Evolutionary conservation across 2,329 filamentous ascomycete species (phyloP).

Genomic region (Colletotrichum sp.): DNA sequence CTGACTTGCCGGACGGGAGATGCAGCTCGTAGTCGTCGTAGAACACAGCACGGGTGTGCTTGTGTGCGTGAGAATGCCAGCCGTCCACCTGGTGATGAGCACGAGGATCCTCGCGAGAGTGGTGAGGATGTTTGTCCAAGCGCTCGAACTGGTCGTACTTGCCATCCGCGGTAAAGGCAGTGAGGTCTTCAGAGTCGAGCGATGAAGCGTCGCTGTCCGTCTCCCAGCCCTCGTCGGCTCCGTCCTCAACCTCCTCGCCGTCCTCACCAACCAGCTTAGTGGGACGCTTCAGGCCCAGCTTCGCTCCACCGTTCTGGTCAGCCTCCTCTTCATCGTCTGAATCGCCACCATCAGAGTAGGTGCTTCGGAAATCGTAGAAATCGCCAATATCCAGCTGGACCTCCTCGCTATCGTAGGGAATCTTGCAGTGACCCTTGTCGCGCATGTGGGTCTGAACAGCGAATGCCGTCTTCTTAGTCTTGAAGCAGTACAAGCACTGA

Average conservation of each 20-base stretch:
- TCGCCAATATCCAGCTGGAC: slow-evolving; percentile 95
- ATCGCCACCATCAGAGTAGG: slow-evolving; percentile 83
- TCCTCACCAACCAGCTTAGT: slow-evolving; percentile 56
- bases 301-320: slow-evolving; percentile 65
- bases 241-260: slow-evolving; percentile 55
- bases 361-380: slow-evolving; percentile 95
- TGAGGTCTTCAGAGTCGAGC: slow-evolving; percentile 83
- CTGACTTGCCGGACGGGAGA: slow-evolving; percentile 85
- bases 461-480: slow-evolving; percentile 76
- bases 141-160: slow-evolving; percentile 75
- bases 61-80: slow-evolving; percentile 83
- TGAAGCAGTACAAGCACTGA: slow-evolving; percentile 89
- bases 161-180: slow-evolving; percentile 77
- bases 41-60: slow-evolving; percentile 77
- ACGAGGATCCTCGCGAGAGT: slow-evolving; percentile 73
- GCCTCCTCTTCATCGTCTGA: slow-evolving; percentile 63
- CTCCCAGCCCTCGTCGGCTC: slow-evolving; percentile 85
- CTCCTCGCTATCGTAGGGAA: slow-evolving; percentile 85
- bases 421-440: slow-evolving; percentile 96
- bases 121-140: slow-evolving; percentile 75
- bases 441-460: slow-evolving; percentile 97
- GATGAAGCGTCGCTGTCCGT: slow-evolving; percentile 92
- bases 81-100: slow-evolving; percentile 78
- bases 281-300: slow-evolving; percentile 67
- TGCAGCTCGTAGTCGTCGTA: slow-evolving; percentile 94